Percentiles rank a stretch among this genome's conserved stretches.
These are phyloP conservation scores for Diaporthe sp. DNA, from an alignment of 2,329 filamentous ascomycete species.

Conservation along the genomic window DNA sequence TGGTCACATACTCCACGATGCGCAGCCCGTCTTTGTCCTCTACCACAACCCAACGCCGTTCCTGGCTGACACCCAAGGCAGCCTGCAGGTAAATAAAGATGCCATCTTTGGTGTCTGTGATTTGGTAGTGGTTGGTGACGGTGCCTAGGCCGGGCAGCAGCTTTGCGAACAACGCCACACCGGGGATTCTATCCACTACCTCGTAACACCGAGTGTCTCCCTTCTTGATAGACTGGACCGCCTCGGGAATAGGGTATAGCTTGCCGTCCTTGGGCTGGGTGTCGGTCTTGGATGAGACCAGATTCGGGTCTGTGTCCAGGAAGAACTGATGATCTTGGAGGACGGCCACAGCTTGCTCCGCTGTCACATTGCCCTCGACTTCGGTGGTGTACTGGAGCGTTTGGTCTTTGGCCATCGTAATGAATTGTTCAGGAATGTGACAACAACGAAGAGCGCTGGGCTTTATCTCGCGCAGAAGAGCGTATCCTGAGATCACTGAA, in stretches of 20 bases:
- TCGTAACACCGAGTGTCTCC: slow-evolving; percentile 16
- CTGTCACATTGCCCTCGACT: background rate
- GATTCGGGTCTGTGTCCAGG: slow-evolving; percentile 15
- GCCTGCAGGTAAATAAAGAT: slow-evolving; percentile 19
- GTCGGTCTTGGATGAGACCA: slow-evolving; percentile 17
- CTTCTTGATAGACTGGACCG: slow-evolving; percentile 2
- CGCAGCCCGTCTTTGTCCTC: background rate
- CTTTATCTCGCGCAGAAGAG: background rate
- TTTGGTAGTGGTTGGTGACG: slow-evolving; percentile 25
- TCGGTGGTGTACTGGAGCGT: slow-evolving; percentile 2
- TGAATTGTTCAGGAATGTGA: background rate
- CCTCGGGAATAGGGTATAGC: background rate
- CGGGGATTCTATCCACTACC: slow-evolving; percentile 4
- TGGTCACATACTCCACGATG: slow-evolving; percentile 24
- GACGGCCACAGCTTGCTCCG: slow-evolving; percentile 6
- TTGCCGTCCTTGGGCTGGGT: slow-evolving; percentile 19
- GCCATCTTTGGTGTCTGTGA: slow-evolving; percentile 16
- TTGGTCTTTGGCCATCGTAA: background rate
- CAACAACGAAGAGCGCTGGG: background rate
- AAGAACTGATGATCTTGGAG: slow-evolving; percentile 27
- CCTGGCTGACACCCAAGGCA: slow-evolving; percentile 18
- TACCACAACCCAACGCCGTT: slow-evolving; percentile 22
- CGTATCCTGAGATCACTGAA: background rate
- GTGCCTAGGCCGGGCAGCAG: slow-evolving; percentile 19
- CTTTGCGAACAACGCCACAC: slow-evolving; percentile 18